Evolutionary conservation across 2,329 filamentous ascomycete genomes (phyloP), one percentile per base, ranked within the genome.

Genomic region (Emmonsia crescens): DNA sequence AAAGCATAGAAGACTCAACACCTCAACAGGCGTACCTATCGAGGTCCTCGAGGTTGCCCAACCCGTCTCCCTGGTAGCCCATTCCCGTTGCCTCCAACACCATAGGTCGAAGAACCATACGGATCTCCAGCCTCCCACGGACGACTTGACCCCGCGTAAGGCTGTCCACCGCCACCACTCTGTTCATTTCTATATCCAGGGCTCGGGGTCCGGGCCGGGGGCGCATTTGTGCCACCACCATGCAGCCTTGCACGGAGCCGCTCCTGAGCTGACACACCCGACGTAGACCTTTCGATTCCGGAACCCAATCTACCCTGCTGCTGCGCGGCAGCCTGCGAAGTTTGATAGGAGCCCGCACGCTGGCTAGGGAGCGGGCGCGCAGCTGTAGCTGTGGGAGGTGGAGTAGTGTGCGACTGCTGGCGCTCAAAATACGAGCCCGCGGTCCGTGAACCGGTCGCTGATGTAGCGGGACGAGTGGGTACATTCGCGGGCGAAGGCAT

Each of bases 241-340:
- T 91, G 91, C 54, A 96, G 77, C 64, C 89, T 80, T 69, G 91
- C 89, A 71, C 91, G 89, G 68, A 96, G 78, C 67, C 89, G 81
- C 68, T 96, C 89, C 76, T 95, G 89, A 58, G 91, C 91, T 24
- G 86, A 85, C 40, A 80, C 80, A 2, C 75, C 78, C 69, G 74
- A 57, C 71, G 74, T 51, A 68, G 69, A 66, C 71, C 72, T 64
- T 78, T 73, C 69, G 74, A 71, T 64, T 73, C 65, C 70, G 66
- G 69, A 70, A 55, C 68, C 60, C 64, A 70, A 63, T 68, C 80
- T 77, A 46, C 70, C 70, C 57, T 75, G 67, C 4, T 46, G 55
- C 14, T 27, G 16, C 57, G 71, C 73, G 70, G 65, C 71, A 68
- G 76, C 71, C 70, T 72, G 67, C 62, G 74, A 36, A 70, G 73